Evolutionary conservation across 768 basidiomycete species (phyloP).

Genomic region (Rhizopogon vinicolor): DNA sequence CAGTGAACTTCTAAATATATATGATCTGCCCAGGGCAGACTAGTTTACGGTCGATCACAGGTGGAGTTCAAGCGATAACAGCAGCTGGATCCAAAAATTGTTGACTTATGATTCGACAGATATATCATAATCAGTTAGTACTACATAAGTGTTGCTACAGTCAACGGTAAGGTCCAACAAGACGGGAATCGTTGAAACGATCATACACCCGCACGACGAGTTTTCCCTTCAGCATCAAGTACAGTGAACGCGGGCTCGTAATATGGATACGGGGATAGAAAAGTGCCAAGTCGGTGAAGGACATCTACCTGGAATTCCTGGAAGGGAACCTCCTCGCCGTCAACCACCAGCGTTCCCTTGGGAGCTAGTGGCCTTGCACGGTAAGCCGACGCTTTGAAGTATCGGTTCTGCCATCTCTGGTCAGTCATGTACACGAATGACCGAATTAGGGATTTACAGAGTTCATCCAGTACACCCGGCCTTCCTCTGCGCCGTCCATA

Average conservation of each 20-base stretch:
- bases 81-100: background rate
- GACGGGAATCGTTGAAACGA: background rate
- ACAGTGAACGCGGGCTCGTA: constrained; percentile 53
- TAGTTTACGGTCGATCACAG: no score
- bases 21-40: no score
- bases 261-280: constrained; percentile 51
- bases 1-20: no score
- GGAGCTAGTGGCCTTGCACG: constrained; percentile 56
- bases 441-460: constrained; percentile 36
- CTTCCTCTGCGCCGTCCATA: constrained; percentile 59
- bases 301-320: constrained; percentile 76
- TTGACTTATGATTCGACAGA: background rate
- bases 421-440: constrained; percentile 6
- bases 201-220: constrained; percentile 4
- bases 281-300: constrained; percentile 58
- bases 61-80: background rate
- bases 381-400: constrained; percentile 72
- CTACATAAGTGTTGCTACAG: background rate
- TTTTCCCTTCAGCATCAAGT: constrained; percentile 20
- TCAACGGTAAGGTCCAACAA: background rate
- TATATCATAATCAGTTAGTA: background rate
- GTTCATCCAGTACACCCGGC: constrained; percentile 57
- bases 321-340: constrained; percentile 76
- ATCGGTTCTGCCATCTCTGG: constrained; percentile 46
- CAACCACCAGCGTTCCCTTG: constrained; percentile 60